Percentiles rank a stretch among this genome's conserved stretches.
phyloP scores from a whole-genome alignment of 2,329 filamentous ascomycete species.

The Phaeophleospora eucalypticola region DNA sequence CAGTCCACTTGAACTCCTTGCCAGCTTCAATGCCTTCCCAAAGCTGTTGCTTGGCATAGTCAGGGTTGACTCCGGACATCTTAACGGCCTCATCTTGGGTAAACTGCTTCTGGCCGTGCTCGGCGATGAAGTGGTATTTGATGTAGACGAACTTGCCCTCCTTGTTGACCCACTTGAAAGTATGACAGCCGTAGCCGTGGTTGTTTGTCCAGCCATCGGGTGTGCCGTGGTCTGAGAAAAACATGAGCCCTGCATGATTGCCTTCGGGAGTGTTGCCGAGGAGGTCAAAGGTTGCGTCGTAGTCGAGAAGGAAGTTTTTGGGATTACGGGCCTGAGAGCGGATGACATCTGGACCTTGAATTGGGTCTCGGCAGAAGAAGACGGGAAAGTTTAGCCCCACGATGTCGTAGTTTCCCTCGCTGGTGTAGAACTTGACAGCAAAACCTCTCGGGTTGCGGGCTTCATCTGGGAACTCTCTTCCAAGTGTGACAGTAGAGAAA shows the following conservation, averaged over 20 bases:
- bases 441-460: slow-evolving; percentile 49
- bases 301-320: slow-evolving; percentile 29
- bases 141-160: slow-evolving; percentile 49
- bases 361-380: slow-evolving; percentile 43
- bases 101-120: slow-evolving; percentile 45
- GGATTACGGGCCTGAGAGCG: slow-evolving; percentile 29
- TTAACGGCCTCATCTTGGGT: slow-evolving; percentile 35
- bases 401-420: slow-evolving; percentile 51
- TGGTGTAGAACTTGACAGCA: slow-evolving; percentile 50
- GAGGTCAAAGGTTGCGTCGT: slow-evolving; percentile 36
- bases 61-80: slow-evolving; percentile 36
- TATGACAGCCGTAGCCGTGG: slow-evolving; percentile 48
- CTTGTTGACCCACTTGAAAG: slow-evolving; percentile 34
- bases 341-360: slow-evolving; percentile 41
- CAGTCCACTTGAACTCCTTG: slow-evolving; percentile 49
- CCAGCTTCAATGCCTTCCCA: slow-evolving; percentile 45
- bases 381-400: slow-evolving; percentile 42
- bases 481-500: slow-evolving; percentile 36
- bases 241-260: slow-evolving; percentile 37
- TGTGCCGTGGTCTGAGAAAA: slow-evolving; percentile 39
- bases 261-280: slow-evolving; percentile 44
- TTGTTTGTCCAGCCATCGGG: slow-evolving; percentile 34
- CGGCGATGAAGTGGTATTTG: slow-evolving; percentile 49
- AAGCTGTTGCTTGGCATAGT: slow-evolving; percentile 38
- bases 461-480: slow-evolving; percentile 46